A percentile compares a stretch with the other conserved stretches of the same genome.
phyloP scores from a whole-genome alignment of 2,329 filamentous ascomycete genomes.

The Microascus cirrosus region DNA sequence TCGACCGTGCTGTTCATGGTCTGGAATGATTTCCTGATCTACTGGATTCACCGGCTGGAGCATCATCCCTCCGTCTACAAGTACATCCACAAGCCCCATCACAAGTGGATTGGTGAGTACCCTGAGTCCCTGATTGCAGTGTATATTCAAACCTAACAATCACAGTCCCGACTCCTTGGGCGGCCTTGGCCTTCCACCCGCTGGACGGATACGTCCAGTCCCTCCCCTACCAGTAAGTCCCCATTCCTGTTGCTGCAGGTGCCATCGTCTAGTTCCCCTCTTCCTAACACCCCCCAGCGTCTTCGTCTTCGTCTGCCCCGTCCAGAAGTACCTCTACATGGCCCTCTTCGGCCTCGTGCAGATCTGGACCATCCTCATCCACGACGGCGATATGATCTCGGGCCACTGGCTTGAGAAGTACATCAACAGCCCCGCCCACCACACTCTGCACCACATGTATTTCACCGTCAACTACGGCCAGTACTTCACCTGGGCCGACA shows the following conservation, averaged over 20 bases:
- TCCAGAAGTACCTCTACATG: constrained; percentile 33
- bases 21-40: constrained; percentile 33
- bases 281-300: constrained; percentile 13
- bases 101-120: constrained; percentile 33
- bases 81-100: constrained; percentile 34
- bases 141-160: background rate
- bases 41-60: constrained; percentile 34
- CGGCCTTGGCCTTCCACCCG: constrained; percentile 34
- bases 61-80: constrained; percentile 34
- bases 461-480: constrained; percentile 38
- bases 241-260: background rate
- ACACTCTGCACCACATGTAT: constrained; percentile 37
- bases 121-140: background rate
- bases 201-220: constrained; percentile 33
- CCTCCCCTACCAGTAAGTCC: constrained; percentile 30
- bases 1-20: constrained; percentile 29
- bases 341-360: constrained; percentile 30
- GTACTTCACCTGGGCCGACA: constrained; percentile 36
- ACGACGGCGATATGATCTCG: constrained; percentile 36
- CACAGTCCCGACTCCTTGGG: constrained; percentile 32
- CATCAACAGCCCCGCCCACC: constrained; percentile 35
- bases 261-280: background rate
- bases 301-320: constrained; percentile 31
- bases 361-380: constrained; percentile 37
- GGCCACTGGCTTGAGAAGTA: constrained; percentile 33